Conservation (phyloP, 2,329 filamentous ascomycete species). For the Incumbomyces delicatus region DNA sequence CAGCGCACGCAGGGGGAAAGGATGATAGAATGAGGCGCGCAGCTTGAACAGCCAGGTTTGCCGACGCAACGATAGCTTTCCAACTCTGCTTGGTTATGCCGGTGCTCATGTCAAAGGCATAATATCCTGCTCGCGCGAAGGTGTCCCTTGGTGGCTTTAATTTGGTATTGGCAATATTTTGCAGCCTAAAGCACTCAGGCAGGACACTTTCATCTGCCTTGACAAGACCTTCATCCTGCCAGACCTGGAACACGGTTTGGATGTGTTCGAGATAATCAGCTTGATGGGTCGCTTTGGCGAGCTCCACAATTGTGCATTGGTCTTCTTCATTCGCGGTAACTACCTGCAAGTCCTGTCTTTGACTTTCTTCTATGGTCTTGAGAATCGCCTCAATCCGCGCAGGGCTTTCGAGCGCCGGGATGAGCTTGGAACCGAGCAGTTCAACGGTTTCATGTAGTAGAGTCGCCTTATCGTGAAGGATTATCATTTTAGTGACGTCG, state of each 20-base stretch:
- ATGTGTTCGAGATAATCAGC: conserved; percentile 18
- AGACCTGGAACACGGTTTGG: conserved; percentile 14
- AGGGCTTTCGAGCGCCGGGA: conserved; percentile 18
- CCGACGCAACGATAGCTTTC: conserved; percentile 16
- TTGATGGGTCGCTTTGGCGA: conserved; percentile 13
- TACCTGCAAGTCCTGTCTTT: conserved; percentile 10
- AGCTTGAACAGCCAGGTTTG: conserved; percentile 18
- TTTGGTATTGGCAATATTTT: conserved; percentile 4
- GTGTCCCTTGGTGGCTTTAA: conserved; percentile 16
- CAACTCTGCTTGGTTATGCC: conserved; percentile 18
- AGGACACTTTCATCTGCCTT: conserved; percentile 14
- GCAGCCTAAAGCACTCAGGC: conserved; percentile 18
- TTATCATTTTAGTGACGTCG: conserved; percentile 14
- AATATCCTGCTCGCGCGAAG: conserved; percentile 20
- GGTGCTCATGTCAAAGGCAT: conserved; percentile 21
- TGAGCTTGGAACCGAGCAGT: conserved; percentile 16
- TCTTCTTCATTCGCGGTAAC: conserved; percentile 7
- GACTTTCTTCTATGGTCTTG: conserved; percentile 11
- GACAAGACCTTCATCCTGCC: conserved; percentile 16
- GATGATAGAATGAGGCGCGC: conserved; percentile 11
- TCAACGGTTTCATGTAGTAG: conserved; percentile 21
- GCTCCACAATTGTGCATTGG: conserved; percentile 2
- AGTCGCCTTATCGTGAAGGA: conserved; percentile 19
- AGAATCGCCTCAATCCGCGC: conserved; percentile 18
- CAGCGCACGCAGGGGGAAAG: not conserved